A percentile compares a stretch with the other conserved stretches of the same genome.
Evolutionary conservation across 345 rosid genomes (phyloP).

Genomic region (Rubroshorea leprosula): DNA sequence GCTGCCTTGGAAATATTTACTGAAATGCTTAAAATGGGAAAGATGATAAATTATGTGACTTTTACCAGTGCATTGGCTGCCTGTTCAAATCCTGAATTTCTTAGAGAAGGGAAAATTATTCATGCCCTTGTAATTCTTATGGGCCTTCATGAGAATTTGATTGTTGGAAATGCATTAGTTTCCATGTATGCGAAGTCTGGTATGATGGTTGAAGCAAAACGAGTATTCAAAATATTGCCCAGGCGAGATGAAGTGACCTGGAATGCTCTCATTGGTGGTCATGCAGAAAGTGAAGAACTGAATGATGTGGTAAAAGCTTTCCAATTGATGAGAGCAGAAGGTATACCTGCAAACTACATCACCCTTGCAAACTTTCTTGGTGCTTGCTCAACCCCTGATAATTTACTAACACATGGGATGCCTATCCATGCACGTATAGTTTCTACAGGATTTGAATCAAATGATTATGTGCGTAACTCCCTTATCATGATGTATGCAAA

Average conservation of each 20-base stretch:
- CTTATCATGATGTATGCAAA: constrained; percentile 79
- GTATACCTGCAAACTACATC: constrained; percentile 43
- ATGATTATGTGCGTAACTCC: constrained; percentile 54
- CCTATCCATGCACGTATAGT: constrained; percentile 54
- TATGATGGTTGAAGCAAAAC: constrained; percentile 46
- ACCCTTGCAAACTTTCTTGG: constrained; percentile 64
- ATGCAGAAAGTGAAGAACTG: constrained; percentile 51
- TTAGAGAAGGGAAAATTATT: constrained; percentile 47
- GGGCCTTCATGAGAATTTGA: constrained; percentile 47
- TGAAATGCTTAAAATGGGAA: constrained; percentile 37
- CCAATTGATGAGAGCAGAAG: constrained; percentile 54
- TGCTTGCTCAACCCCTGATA: constrained; percentile 46
- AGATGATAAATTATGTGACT: constrained; percentile 47
- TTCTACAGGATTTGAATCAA: constrained; percentile 52
- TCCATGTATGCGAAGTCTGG: constrained; percentile 66
- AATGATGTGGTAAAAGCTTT: constrained; percentile 44
- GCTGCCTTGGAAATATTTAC: constrained; percentile 45
- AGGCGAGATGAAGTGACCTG: constrained; percentile 56
- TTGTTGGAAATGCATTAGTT: constrained; percentile 65
- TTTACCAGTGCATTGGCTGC: constrained; percentile 74
- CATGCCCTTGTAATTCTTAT: constrained; percentile 55
- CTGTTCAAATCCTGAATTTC: constrained; percentile 46
- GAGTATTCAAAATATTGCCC: constrained; percentile 44
- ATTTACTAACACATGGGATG: constrained; percentile 46
- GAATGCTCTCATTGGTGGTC: constrained; percentile 82